Evolutionary conservation across 805 yeast species (phyloP), one percentile per base, ranked within the genome.

Genomic region (Metschnikowia rubicola): DNA sequence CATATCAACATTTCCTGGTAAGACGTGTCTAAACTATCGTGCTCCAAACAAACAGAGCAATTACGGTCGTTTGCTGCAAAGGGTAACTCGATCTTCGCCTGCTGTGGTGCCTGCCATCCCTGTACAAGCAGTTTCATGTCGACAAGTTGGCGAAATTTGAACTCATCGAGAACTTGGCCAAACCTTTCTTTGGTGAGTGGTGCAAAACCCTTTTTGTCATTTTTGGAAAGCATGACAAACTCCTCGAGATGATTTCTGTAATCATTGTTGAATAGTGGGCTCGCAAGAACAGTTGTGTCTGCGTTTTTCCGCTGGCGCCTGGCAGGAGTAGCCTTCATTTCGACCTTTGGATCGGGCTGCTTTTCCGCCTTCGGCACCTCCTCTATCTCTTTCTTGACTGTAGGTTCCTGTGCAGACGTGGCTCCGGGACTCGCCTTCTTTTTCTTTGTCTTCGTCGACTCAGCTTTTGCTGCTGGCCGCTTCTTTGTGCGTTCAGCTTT

Each of bases 41-140:
- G 43, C 10, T 67, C 74, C 4, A 75, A 64, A 55, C 94, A 86
- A 0, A 86, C 79, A 39, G 81, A 76, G 59, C 94, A 86, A 10
- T 51, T 44, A 6, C 56, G 43, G 4, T 48, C 55, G 19, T 46
- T 26, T 7, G 43, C 47, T 10, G 44, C 34, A 26, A 43, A 53
- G 13, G 53, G 53, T 12, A 48, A 44, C 17, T 53, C 56, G 31
- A 53, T 44, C 29, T 39, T 50, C 6, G 53, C 47, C 13, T 51
- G 48, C 8, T 44, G 47, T 2, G 55, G 55, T 3, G 49, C 47
- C 37, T 51, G 56, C 47, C 47, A 41, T 10, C 46, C 48, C 35
- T 46, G 47, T 1, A 41, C 39, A n/a, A 51, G 43, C 44, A 43
- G 48, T 30, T 60, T 50, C 34, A 67, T 43, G 42, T 68, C 70